Conservation (phyloP, 139 green algal genomes). For the Chlamydomonas applanata region DNA sequence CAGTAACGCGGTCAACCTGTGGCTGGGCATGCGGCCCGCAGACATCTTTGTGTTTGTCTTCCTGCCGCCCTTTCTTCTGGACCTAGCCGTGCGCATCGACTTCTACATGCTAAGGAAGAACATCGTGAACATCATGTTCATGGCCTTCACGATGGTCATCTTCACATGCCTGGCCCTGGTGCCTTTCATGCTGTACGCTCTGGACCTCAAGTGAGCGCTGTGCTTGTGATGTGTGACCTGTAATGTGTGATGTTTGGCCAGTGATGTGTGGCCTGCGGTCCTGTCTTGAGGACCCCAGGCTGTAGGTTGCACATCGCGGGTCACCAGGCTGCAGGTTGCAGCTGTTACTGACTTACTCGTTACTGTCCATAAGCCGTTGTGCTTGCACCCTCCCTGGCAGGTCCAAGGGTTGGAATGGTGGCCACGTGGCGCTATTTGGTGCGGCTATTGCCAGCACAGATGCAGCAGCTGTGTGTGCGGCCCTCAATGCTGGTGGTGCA, state of each 20-base stretch:
- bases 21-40: conserved; percentile 44
- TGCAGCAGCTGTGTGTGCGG: conserved; percentile 63
- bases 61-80: conserved; percentile 74
- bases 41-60: conserved; percentile 88
- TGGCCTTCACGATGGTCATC: conserved; percentile 77
- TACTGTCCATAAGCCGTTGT: neutral
- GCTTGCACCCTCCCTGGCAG: neutral
- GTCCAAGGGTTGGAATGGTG: conserved; percentile 54
- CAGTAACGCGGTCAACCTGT: conserved; percentile 37
- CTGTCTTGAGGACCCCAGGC: no score
- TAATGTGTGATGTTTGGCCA: neutral
- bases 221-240: neutral
- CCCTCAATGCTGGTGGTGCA: conserved; percentile 50
- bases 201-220: conserved; percentile 43
- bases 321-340: no score
- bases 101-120: conserved; percentile 86
- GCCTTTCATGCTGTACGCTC: conserved; percentile 75
- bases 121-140: conserved; percentile 45
- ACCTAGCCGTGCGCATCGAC: conserved; percentile 75
- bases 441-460: conserved; percentile 79
- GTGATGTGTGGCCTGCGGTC: neutral
- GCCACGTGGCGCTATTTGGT: conserved; percentile 57
- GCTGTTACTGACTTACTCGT: no score
- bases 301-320: no score
- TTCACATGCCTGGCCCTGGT: conserved; percentile 59